Evolutionary conservation across 148 eudicot species (phyloP), one percentile per base, ranked within the genome.

Genomic region (Silene conica): DNA sequence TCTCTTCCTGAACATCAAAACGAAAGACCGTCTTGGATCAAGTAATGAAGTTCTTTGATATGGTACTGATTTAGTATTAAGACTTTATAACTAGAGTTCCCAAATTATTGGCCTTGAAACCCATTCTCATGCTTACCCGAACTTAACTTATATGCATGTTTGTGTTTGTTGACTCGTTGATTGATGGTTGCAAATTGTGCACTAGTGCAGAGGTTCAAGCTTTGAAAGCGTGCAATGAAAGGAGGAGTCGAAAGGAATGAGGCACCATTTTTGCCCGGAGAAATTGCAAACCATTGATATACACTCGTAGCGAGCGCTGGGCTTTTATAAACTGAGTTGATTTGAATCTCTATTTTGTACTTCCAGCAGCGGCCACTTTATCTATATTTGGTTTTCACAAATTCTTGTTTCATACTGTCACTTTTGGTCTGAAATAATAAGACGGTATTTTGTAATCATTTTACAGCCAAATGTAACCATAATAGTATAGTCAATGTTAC

Each of bases 191-290:
- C 71, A 43, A 20, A 31, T 70, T 70, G 61, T 48, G 28, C 57
- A 6, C 15, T 70, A 43, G 5, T 71, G 64, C 74, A 80, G 83
- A 80, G 73, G 83, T 80, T 71, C 83, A 76, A 80, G 83, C 79
- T 80, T 67, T 80, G 56, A 80, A 76, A 65, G 73, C 76, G 13
- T 80, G 83, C 76, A 76, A 38, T 14, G 73, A 80, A 46, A 67
- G 82, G 69, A 71, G 28, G 71, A 75, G 43, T 12, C 22, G 8
- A 46, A 45, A 15, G 76, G 59, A 80, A 63, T 80, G 66, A 80
- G 15, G 9, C 31, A 18, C 48, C 9, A 2, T 60, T 71, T 69
- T 73, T 34, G 56, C 15, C 25, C 12, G 4, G 18, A 45, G 71
- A 57, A 31, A 59, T 43, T 20, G n/a, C 15, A 38, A 55, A 66